Evolutionary conservation across 768 basidiomycete genomes (phyloP), one percentile per base, ranked within the genome.

Genomic region (Russula compacta): DNA sequence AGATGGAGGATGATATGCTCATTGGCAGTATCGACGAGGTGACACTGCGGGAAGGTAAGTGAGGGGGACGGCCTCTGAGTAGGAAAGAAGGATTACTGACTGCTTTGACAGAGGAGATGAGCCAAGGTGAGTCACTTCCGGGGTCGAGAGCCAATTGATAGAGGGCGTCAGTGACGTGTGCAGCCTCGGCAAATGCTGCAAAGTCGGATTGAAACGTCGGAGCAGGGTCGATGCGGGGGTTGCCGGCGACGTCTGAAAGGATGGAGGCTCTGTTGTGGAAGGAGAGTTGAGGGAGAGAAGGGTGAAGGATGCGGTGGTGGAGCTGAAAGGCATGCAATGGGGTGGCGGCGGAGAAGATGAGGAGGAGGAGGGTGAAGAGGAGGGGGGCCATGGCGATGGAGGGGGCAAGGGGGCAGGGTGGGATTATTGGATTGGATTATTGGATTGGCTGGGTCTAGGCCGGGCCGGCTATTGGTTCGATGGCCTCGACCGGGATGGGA

Each of bases 111-210:
- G 85, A 81, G 0, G 82, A 83, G 49, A 82, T 71, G 67, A 79
- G 78, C 79, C 82, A 85, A 64, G 77, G 76, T 60, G 78, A 64
- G 42, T 66, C 66, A 58, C 78, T 77, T 53, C 81, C 75, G 59
- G 68, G 77, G 62, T 75, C 73, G 64, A 92, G 74, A 48, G 90
- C 86, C 49, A 92, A 73, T 73, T 92, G 89, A 71, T 91, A 91
- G 58, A 86, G 72, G 15, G 81, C 78, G 9, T 74, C 72, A 55
- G 76, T 73, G 15, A 71, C 63, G 21, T 75, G 68, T 49, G 72
- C 74, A 59, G 64, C 55, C 64, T 69, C 72, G 46, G 77, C 67
- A 66, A 83, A 80, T 11, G 75, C 67, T 46, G 64, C 71, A 38
- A 85, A 71, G 71, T 85, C 82, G 58, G 80, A 68, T 15, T 69